Conservation (phyloP, 106 monocot species). For the Cymbidium sinense region DNA sequence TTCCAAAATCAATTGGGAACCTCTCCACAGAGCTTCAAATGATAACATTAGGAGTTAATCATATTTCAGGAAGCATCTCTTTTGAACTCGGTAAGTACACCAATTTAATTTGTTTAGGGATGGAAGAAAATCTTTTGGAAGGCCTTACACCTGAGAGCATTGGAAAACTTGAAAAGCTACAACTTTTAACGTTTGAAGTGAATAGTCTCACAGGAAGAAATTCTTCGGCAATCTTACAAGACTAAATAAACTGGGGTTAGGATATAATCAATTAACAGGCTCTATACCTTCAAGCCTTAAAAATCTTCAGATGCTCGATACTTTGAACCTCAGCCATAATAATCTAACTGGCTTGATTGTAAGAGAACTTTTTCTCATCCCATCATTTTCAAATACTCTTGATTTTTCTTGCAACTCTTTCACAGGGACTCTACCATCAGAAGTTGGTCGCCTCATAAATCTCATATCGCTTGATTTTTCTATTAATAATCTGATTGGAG, state of each 20-base stretch:
- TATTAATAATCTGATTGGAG: conserved; percentile 10
- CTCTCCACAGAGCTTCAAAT: not conserved
- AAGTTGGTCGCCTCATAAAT: conserved; percentile 8
- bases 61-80: not conserved
- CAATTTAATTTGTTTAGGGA: not conserved
- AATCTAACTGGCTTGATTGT: conserved; percentile 1
- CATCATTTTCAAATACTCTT: not conserved
- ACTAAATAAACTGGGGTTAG: not conserved
- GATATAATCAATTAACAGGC: conserved; percentile 5
- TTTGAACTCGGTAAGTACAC: not conserved
- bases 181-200: not conserved
- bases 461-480: not conserved
- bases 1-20: conserved; percentile 11
- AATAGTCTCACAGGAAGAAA: not conserved
- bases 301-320: not conserved
- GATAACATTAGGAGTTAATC: not conserved
- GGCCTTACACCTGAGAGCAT: not conserved
- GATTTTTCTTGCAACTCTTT: conserved; percentile 13
- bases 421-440: conserved; percentile 1
- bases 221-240: conserved; percentile 10
- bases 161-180: not conserved
- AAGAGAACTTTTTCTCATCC: not conserved
- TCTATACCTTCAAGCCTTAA: not conserved
- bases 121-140: not conserved
- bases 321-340: conserved; percentile 3